Evolutionary conservation across 2,329 filamentous ascomycete genomes (phyloP).

Genomic region (Aspergillus quadrilineatus): DNA sequence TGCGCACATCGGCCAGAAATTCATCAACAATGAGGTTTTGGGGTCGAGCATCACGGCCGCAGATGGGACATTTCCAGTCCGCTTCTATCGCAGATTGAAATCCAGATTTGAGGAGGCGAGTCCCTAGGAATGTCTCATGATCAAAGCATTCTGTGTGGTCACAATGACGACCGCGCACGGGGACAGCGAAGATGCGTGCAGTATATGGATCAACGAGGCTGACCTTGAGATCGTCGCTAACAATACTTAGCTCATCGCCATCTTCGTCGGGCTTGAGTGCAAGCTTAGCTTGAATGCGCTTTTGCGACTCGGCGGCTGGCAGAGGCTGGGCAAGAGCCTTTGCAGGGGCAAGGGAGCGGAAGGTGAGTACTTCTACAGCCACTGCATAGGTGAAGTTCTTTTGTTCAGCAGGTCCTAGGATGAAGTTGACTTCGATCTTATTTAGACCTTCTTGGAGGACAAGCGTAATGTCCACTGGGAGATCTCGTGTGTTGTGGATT

Average conservation of each 20-base stretch:
- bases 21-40: conserved; percentile 68
- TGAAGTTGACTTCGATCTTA: conserved; percentile 53
- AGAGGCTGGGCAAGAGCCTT: conserved; percentile 42
- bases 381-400: conserved; percentile 53
- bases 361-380: conserved; percentile 68
- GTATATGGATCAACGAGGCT: conserved; percentile 68
- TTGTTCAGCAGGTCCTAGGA: conserved; percentile 41
- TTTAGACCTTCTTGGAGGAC: conserved; percentile 63
- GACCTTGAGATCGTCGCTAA: conserved; percentile 59
- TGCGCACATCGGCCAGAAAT: conserved; percentile 66
- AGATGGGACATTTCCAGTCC: conserved; percentile 85
- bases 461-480: conserved; percentile 71
- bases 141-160: conserved; percentile 87
- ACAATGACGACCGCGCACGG: conserved; percentile 70
- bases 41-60: conserved; percentile 73
- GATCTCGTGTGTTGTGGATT: conserved; percentile 70
- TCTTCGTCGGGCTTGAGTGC: conserved; percentile 36
- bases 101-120: conserved; percentile 52
- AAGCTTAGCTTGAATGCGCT: conserved; percentile 57
- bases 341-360: conserved; percentile 46
- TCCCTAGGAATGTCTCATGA: conserved; percentile 74
- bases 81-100: conserved; percentile 42
- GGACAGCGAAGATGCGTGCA: conserved; percentile 63
- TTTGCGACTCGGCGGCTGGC: conserved; percentile 51
- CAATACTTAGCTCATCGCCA: conserved; percentile 63